A percentile compares a stretch with the other conserved stretches of the same genome.
phyloP scores from a whole-genome alignment of 2,329 filamentous ascomycete species.

The Biscogniauxia mediterranea region DNA sequence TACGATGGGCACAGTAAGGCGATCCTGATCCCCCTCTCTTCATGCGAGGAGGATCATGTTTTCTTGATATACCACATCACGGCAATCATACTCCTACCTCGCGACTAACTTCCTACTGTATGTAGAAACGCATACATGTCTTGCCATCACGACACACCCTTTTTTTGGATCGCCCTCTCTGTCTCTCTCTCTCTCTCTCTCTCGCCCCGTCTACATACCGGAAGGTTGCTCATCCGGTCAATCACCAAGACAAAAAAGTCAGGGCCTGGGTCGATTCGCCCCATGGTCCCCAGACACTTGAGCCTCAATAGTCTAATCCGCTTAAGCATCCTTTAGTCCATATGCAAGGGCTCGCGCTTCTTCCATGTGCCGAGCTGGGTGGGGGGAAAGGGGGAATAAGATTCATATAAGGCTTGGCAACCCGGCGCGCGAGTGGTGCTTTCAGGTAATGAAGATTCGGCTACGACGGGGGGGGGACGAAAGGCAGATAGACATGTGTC shows the following conservation, averaged over 20 bases:
- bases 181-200: background rate
- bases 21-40: conserved; percentile 12
- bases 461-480: too few species aligned
- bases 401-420: too few species aligned
- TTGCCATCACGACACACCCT: too few species aligned
- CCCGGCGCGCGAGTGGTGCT: too few species aligned
- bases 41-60: conserved; percentile 14
- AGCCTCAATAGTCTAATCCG: background rate
- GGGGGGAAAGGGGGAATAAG: too few species aligned
- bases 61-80: conserved; percentile 4
- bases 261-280: background rate
- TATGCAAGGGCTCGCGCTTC: background rate
- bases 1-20: conserved; percentile 18
- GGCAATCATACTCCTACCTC: conserved; percentile 9
- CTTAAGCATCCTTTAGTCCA: background rate
- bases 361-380: background rate
- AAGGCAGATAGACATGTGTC: too few species aligned
- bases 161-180: background rate
- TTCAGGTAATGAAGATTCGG: background rate
- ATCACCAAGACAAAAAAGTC: background rate
- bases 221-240: conserved; percentile 4
- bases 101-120: too few species aligned
- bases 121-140: too few species aligned
- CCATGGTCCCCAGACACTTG: background rate
- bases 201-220: background rate